Percentiles rank a stretch among this genome's conserved stretches.
Conservation (phyloP, 768 basidiomycete species). For the Tulasnella sp. region DNA sequence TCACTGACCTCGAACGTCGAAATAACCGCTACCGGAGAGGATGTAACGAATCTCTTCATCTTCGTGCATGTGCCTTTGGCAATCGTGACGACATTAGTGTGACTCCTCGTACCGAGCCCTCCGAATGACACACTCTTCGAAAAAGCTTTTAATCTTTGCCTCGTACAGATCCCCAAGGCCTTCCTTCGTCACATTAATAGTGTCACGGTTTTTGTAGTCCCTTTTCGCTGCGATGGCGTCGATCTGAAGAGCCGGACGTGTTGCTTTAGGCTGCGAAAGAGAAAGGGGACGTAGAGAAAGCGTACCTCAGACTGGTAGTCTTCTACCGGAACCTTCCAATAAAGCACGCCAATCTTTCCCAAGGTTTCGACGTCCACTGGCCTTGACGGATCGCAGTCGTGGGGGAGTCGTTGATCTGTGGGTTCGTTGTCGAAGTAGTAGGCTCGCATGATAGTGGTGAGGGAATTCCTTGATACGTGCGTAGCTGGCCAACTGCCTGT, state of each 20-base stretch:
- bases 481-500: background rate
- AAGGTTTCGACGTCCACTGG: constrained; percentile 56
- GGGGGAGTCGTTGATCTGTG: constrained; percentile 76
- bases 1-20: constrained; percentile 80
- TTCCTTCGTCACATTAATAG: constrained; percentile 74
- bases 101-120: background rate
- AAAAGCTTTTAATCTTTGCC: constrained; percentile 78
- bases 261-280: background rate
- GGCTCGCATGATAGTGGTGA: constrained; percentile 58
- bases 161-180: constrained; percentile 86
- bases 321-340: constrained; percentile 65
- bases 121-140: constrained; percentile 64
- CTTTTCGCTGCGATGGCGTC: constrained; percentile 67
- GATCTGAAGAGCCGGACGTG: constrained; percentile 40
- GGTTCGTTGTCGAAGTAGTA: constrained; percentile 69
- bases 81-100: background rate
- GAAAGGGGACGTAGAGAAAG: background rate
- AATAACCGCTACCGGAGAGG: constrained; percentile 84
- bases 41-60: constrained; percentile 95
- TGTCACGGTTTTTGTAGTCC: constrained; percentile 83
- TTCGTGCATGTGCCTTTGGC: constrained; percentile 82
- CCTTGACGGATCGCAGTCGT: constrained; percentile 64
- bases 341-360: constrained; percentile 61
- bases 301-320: constrained; percentile 53
- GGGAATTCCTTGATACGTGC: background rate